phyloP scores from a whole-genome alignment of 1,284 basidiomycete genomes.

The Meripilus lineatus region DNA sequence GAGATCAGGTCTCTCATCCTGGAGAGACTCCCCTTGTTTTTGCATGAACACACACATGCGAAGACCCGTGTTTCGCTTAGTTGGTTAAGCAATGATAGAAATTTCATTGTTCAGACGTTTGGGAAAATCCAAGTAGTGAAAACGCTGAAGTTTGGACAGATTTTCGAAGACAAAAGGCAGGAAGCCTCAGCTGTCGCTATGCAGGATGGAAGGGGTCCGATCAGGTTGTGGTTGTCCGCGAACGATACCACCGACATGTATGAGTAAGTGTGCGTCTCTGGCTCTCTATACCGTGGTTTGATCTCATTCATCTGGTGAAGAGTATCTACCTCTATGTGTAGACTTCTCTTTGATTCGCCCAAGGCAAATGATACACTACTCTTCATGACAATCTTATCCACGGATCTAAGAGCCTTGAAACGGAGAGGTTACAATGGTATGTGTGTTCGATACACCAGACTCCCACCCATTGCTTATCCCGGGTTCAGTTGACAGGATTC shows the following conservation, averaged over 20 bases:
- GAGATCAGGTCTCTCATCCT: constrained; percentile 64
- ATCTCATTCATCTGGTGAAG: no score
- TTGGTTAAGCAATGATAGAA: constrained; percentile 68
- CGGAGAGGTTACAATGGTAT: constrained; percentile 83
- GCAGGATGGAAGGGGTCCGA: constrained; percentile 50
- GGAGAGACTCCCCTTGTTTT: constrained; percentile 88
- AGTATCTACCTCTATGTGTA: constrained; percentile 77
- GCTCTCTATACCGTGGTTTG: background rate
- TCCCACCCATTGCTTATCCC: background rate
- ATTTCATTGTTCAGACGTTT: constrained; percentile 70
- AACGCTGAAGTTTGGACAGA: constrained; percentile 46
- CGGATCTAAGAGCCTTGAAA: constrained; percentile 80
- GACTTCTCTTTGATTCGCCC: constrained; percentile 67
- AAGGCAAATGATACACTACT: constrained; percentile 82
- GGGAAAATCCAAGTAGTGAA: constrained; percentile 60
- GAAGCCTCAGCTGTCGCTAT: constrained; percentile 77
- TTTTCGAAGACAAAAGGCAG: constrained; percentile 47
- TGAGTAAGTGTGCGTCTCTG: constrained; percentile 55
- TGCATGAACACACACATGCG: constrained; percentile 82
- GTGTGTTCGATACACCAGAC: constrained; percentile 8
- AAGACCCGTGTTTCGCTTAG: constrained; percentile 65
- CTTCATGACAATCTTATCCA: constrained; percentile 91
- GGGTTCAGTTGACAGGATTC: constrained; percentile 78
- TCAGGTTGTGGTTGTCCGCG: constrained; percentile 74
- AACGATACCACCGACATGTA: constrained; percentile 85